These are phyloP conservation scores for Penicillium expansum DNA, from an alignment of 2,329 filamentous ascomycete species.

Conservation along the genomic window DNA sequence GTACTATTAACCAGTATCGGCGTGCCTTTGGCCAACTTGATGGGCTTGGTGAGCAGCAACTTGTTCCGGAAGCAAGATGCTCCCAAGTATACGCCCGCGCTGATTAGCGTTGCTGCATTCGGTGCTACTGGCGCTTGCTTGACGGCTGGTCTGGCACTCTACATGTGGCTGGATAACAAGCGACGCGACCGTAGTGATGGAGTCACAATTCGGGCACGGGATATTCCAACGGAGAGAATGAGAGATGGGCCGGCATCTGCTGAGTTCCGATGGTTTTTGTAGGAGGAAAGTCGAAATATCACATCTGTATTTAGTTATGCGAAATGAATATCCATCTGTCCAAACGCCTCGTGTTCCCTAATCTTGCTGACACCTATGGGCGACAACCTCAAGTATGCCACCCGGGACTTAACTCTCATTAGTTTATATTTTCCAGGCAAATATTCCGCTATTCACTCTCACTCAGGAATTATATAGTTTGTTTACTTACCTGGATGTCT, in stretches of 20 bases:
- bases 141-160: constrained; percentile 57
- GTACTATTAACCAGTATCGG: constrained; percentile 68
- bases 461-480: too few species aligned
- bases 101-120: constrained; percentile 54
- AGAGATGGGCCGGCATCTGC: constrained; percentile 53
- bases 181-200: constrained; percentile 59
- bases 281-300: background rate
- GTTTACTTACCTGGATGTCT: too few species aligned
- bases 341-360: background rate
- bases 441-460: too few species aligned
- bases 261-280: constrained; percentile 59
- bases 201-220: constrained; percentile 53
- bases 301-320: background rate
- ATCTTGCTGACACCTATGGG: background rate
- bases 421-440: too few species aligned
- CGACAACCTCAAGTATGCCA: too few species aligned
- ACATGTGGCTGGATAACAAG: constrained; percentile 65
- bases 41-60: constrained; percentile 69
- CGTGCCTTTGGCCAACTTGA: constrained; percentile 72
- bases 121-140: constrained; percentile 59
- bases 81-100: constrained; percentile 65
- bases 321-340: background rate
- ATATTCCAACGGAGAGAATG: constrained; percentile 57
- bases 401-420: too few species aligned
- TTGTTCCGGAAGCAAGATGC: constrained; percentile 63